Base-by-base conservation (phyloP, 805 yeast species). In the Lachancea mirantina region DNA sequence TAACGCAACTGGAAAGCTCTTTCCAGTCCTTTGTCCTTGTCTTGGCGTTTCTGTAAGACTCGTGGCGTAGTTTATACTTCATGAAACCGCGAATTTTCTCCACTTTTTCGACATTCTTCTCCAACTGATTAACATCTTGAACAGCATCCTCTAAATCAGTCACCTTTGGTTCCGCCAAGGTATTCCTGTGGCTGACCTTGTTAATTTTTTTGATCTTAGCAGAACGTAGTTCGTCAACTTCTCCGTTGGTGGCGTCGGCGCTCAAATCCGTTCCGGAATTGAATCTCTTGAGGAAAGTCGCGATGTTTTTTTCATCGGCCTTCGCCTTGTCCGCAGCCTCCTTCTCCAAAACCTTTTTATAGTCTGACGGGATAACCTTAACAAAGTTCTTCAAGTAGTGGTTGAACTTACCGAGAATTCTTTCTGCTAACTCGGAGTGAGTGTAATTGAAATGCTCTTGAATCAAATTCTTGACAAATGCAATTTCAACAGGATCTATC, bases 361-460 rank as follows among this genome's bases (percentile, higher is more conserved):
- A 89, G 60, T 89, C 98, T 35, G 66, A 64, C 26, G 98, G 97
- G 55, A 92, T 74, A 19, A 88, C 95, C 68, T 88, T 89, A 43
- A 89, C 95, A 52, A 89, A 88, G 41, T 88, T 72, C 26, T 88
- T 84, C 56, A 89, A 67, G 57, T 83, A 73, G 49, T 94, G 73
- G 72, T 88, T 84, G 71, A 92, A 89, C 62, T 88, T 88, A 42
- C 65, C 70, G 65, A 89, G 71, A 42, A 92, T 73, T 39, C 81
- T 72, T 47, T 76, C 82, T 31, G 97, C 96, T 43, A 92, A 72
- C 54, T 81, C 89, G 26, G 97, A 89, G 20, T 79, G 82, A 35
- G 98, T 89, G 74, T 83, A 87, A 58, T 87, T 95, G 50, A 87
- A 78, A 61, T 92, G 97, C 54, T 92, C 96, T 62, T 89, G 96